A percentile compares a stretch with the other conserved stretches of the same genome.
Evolutionary conservation across 805 yeast genomes (phyloP).

Genomic region (Blastobotrys parvus): DNA sequence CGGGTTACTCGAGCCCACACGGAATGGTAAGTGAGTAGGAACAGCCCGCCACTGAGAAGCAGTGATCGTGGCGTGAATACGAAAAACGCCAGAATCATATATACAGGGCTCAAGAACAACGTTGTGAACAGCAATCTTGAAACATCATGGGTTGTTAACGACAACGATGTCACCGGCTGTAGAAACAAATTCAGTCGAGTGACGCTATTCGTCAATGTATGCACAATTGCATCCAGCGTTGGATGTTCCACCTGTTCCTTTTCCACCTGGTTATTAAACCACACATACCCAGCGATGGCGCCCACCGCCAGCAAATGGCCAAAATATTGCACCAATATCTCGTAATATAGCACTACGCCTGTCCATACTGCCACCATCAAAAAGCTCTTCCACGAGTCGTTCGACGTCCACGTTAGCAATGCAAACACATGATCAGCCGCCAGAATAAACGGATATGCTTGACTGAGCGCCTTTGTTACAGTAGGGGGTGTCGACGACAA

Average conservation of each 20-base stretch:
- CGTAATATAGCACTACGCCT: slow-evolving; percentile 65
- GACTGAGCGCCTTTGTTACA: slow-evolving; percentile 72
- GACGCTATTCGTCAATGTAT: slow-evolving; percentile 63
- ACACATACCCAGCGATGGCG: slow-evolving; percentile 24
- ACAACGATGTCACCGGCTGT: slow-evolving; percentile 64
- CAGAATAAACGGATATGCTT: slow-evolving; percentile 77
- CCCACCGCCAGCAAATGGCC: slow-evolving; percentile 66
- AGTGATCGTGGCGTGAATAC: slow-evolving; percentile 64
- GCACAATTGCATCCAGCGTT: slow-evolving; percentile 79
- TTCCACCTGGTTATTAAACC: slow-evolving; percentile 18
- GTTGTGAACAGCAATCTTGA: slow-evolving; percentile 77
- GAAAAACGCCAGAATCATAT: slow-evolving; percentile 60
- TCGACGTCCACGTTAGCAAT: slow-evolving; percentile 84
- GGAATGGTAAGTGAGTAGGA: slow-evolving; percentile 76
- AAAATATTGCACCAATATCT: slow-evolving; percentile 63
- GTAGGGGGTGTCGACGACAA: slow-evolving; percentile 86
- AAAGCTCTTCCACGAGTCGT: slow-evolving; percentile 68
- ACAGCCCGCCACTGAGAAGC: slow-evolving; percentile 48
- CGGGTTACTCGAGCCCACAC: slow-evolving; percentile 78
- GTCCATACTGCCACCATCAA: slow-evolving; percentile 49
- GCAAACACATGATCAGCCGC: slow-evolving; percentile 62
- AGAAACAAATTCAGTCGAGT: slow-evolving; percentile 69
- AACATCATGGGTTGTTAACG: slow-evolving; percentile 70
- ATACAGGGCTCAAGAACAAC: slow-evolving; percentile 76
- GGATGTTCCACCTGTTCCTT: slow-evolving; percentile 56